Base-by-base conservation (phyloP, 2,329 filamentous ascomycete species). In the Penicillium sp. region DNA sequence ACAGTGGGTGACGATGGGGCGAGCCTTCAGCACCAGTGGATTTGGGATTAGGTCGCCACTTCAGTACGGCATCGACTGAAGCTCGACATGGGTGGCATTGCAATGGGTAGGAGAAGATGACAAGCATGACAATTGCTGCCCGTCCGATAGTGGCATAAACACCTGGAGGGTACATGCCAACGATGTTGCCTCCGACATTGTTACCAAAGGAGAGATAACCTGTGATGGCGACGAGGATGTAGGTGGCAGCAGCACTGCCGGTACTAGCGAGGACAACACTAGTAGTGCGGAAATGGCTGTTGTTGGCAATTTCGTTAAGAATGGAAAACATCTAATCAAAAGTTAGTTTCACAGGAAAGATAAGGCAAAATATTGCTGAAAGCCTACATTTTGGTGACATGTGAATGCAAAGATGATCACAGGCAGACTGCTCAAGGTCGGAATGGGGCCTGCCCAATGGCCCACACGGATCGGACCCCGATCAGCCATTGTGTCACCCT, bases 371-470 rank as follows among this genome's bases (percentile, higher is more conserved):
- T 44, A 40, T 20, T 12, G 18, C 18, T 12, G 22, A 7, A 40
- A 40, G 69, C 85, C 62, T 77, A 94, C 90, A 72, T 99, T 99
- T 69, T 99, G 94, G 74, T 99, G 94, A 72, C 94, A 99, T 1
- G 94, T 99, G 73, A 97, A 99, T n/a, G 93, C 94, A 79, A 99
- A 99, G 2, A 99, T 90, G 54, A 97, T 92, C 51, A 99, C 92
- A 0, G 94, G 94, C 61, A 99, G 85, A 59, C 89, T 92, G 64
- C 90, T 91, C 51, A 99, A 80, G 6, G 89, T 87, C 33, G 89
- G 84, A 9, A 96, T 81, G 3, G 90, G 81, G 7, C 93, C 90
- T 42, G 86, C 88, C 88, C 91, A 96, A 58, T 84, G 78, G 59
- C 97, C 81, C 27, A 91, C 77, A 47, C 89, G 85, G 56, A 99